phyloP scores from a whole-genome alignment of 208 protist species.

The Crithidia mellificae region DNA sequence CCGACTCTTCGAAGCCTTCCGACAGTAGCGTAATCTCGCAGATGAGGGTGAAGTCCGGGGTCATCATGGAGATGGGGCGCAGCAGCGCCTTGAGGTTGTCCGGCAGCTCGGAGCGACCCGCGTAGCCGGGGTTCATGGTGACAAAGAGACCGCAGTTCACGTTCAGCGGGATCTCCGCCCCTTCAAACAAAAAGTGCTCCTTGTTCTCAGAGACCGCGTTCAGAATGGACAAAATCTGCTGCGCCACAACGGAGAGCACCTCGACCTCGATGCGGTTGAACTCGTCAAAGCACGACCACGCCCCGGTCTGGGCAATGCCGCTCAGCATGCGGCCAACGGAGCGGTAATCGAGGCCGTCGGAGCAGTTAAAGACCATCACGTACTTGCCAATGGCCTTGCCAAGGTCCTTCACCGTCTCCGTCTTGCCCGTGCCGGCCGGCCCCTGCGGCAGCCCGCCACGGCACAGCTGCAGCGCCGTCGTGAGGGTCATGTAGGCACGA shows the following conservation, averaged over 20 bases:
- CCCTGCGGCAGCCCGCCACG: slow-evolving; percentile 94
- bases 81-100: slow-evolving; percentile 98
- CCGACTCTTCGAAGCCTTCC: slow-evolving; percentile 95
- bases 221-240: slow-evolving; percentile 97
- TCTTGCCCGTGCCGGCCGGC: slow-evolving; percentile 98
- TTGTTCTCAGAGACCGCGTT: slow-evolving; percentile 81
- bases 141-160: slow-evolving; percentile 97
- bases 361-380: slow-evolving; percentile 99
- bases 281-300: slow-evolving; percentile 99
- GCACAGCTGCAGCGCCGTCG: slow-evolving; percentile 95
- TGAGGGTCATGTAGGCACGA: slow-evolving; percentile 98
- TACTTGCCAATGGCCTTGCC: slow-evolving; percentile 97
- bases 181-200: slow-evolving; percentile 93
- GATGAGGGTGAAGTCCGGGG: slow-evolving; percentile 97
- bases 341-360: slow-evolving; percentile 97
- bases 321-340: slow-evolving; percentile 95
- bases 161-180: slow-evolving; percentile 95
- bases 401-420: slow-evolving; percentile 99
- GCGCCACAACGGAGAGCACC: slow-evolving; percentile 98
- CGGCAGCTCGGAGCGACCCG: slow-evolving; percentile 97
- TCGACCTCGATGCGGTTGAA: slow-evolving; percentile 99
- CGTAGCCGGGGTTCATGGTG: slow-evolving; percentile 99
- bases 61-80: slow-evolving; percentile 99
- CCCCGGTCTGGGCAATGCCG: slow-evolving; percentile 97
- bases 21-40: slow-evolving; percentile 98